A percentile compares a stretch with the other conserved stretches of the same genome.
phyloP scores from a whole-genome alignment of 495 filamentous ascomycete genomes.

The Penicillium atrosanguineum region DNA sequence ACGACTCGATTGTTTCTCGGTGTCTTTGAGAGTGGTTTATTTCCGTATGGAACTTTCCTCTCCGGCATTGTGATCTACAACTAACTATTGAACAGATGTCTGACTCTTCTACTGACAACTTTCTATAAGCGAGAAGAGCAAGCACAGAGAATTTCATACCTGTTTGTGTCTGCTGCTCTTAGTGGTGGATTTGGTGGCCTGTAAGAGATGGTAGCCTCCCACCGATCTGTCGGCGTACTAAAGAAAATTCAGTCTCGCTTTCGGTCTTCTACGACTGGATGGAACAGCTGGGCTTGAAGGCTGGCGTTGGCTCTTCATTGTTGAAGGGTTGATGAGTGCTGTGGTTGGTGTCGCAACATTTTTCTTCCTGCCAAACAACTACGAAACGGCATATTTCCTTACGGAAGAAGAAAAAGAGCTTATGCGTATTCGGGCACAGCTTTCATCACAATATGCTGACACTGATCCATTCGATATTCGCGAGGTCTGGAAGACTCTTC shows the following conservation, averaged over 20 bases:
- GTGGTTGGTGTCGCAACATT: conserved; percentile 14
- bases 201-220: neutral
- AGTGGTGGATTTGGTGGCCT: conserved; percentile 26
- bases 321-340: conserved; percentile 33
- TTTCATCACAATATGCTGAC: conserved; percentile 8
- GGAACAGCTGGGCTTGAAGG: conserved; percentile 29
- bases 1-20: conserved; percentile 30
- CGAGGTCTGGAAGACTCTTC: conserved; percentile 15
- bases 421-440: conserved; percentile 16
- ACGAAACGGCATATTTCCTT: conserved; percentile 16
- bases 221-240: neutral
- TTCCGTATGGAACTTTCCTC: conserved; percentile 21
- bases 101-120: conserved; percentile 29
- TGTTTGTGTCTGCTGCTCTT: conserved; percentile 28
- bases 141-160: conserved; percentile 16
- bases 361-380: conserved; percentile 14
- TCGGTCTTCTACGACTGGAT: conserved; percentile 33
- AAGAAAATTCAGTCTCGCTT: conserved; percentile 22
- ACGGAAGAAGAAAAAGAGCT: conserved; percentile 15
- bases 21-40: conserved; percentile 34
- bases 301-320: conserved; percentile 44
- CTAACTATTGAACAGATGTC: conserved; percentile 20
- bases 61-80: conserved; percentile 17
- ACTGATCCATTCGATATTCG: conserved; percentile 10
- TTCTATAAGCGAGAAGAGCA: conserved; percentile 20